Percentiles rank a stretch among this genome's conserved stretches.
These are phyloP conservation scores for Syzygium malaccense DNA, from an alignment of 441 rosid species.

Conservation along the genomic window DNA sequence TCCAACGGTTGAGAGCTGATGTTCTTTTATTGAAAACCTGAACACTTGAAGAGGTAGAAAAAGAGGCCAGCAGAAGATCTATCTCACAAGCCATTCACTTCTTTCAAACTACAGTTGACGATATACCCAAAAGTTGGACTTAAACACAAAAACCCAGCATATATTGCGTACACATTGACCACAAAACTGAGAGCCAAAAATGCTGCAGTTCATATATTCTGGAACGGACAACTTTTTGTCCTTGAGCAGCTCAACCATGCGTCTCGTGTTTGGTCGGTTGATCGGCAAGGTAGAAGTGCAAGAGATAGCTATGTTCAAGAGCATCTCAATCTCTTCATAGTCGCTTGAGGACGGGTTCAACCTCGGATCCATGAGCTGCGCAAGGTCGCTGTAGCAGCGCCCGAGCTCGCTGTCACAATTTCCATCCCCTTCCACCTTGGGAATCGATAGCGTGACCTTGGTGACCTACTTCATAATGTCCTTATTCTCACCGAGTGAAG, in stretches of 20 bases:
- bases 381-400: conserved; percentile 1
- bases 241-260: conserved; percentile 55
- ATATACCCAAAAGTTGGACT: too few species aligned
- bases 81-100: too few species aligned
- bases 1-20: too few species aligned
- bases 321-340: conserved; percentile 42
- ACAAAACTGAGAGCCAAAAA: not conserved
- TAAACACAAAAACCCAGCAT: too few species aligned
- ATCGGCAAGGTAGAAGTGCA: conserved; percentile 46
- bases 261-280: conserved; percentile 60
- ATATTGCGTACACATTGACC: too few species aligned
- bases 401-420: not conserved
- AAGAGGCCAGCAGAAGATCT: too few species aligned
- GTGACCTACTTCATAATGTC: conserved; percentile 47
- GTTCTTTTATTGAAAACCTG: too few species aligned
- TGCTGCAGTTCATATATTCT: not conserved
- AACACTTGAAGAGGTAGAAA: too few species aligned
- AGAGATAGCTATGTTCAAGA: conserved; percentile 40
- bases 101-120: too few species aligned
- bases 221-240: conserved; percentile 3
- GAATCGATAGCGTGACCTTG: conserved; percentile 13
- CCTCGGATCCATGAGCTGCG: conserved; percentile 32
- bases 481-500: conserved; percentile 39
- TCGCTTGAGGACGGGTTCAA: conserved; percentile 28
- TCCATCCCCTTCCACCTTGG: not conserved